Evolutionary conservation across 78 protist species (phyloP).

Genomic region (Dictyostelium citrinum): DNA sequence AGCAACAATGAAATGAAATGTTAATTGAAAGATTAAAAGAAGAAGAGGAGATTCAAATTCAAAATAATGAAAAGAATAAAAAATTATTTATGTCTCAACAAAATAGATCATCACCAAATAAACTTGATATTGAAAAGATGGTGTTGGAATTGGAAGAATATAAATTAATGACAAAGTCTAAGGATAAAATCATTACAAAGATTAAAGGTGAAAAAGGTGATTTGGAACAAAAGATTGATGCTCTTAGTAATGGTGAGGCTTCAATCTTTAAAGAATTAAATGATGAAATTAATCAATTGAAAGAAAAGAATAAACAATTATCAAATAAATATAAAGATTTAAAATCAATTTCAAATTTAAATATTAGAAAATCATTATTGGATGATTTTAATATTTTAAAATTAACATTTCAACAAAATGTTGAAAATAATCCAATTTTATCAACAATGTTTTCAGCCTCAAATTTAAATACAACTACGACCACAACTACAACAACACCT

Average conservation of each 20-base stretch:
- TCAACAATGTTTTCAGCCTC: neutral
- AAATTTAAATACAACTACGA: neutral
- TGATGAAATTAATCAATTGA: neutral
- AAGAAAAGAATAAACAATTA: slow-evolving; percentile 31
- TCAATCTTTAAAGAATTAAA: neutral
- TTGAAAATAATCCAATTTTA: slow-evolving; percentile 2
- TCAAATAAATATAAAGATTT: slow-evolving; percentile 19
- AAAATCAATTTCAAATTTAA: slow-evolving; percentile 10
- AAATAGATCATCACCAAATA: slow-evolving; percentile 5
- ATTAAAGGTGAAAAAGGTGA: slow-evolving; percentile 21
- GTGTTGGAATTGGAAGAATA: slow-evolving; percentile 12
- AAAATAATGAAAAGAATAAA: neutral
- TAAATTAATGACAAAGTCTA: neutral
- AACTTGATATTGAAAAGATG: slow-evolving; percentile 13
- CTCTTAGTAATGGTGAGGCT: neutral
- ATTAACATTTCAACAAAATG: neutral
- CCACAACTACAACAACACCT: neutral
- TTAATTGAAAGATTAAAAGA: slow-evolving; percentile 28
- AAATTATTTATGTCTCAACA: neutral
- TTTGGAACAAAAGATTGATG: neutral
- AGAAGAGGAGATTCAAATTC: neutral
- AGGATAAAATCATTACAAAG: slow-evolving; percentile 11
- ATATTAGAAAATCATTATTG: slow-evolving; percentile 33
- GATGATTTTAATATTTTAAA: slow-evolving; percentile 50
- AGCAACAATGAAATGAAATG: slow-evolving; percentile 46